Conservation (phyloP, 176 grass and related monocot genomes). For the Cocos nucifera region DNA sequence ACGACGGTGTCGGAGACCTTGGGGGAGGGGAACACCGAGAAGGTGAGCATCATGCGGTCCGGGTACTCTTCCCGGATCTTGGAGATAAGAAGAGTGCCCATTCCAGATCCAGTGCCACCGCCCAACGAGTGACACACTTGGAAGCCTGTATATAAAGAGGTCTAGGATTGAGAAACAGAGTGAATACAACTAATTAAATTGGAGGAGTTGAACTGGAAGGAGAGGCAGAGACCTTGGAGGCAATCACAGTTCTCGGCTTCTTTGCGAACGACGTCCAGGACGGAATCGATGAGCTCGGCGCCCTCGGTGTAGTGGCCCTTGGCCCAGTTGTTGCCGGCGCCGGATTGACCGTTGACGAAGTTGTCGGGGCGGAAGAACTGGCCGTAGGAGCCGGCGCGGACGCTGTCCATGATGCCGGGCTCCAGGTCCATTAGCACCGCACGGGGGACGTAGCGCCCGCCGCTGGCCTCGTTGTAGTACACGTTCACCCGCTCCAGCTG, state of each 20-base stretch:
- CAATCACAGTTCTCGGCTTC: conserved; percentile 79
- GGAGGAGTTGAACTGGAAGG: no score
- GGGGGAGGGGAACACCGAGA: conserved; percentile 85
- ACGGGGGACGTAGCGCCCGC: conserved; percentile 59
- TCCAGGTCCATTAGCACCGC: conserved; percentile 96
- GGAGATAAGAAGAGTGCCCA: conserved; percentile 74
- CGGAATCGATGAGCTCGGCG: conserved; percentile 85
- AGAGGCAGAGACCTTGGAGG: no score
- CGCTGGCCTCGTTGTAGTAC: conserved; percentile 95
- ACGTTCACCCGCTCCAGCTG: conserved; percentile 93
- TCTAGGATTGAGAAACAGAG: no score
- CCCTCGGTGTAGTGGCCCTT: conserved; percentile 97
- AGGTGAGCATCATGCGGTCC: conserved; percentile 79
- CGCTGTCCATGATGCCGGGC: conserved; percentile 81
- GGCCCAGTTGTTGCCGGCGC: conserved; percentile 92
- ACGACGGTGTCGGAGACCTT: conserved; percentile 83
- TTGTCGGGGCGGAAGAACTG: conserved; percentile 96
- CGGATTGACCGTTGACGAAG: conserved; percentile 94
- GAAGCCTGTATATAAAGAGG: no score
- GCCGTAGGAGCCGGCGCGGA: conserved; percentile 65
- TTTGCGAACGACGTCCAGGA: conserved; percentile 93
- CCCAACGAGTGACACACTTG: conserved; percentile 30
- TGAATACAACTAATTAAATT: no score
- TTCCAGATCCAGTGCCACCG: conserved; percentile 63
- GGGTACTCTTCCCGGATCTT: conserved; percentile 88